Base-by-base conservation (phyloP, 140 eudicot species). In the Erigeron philadelphicus region DNA sequence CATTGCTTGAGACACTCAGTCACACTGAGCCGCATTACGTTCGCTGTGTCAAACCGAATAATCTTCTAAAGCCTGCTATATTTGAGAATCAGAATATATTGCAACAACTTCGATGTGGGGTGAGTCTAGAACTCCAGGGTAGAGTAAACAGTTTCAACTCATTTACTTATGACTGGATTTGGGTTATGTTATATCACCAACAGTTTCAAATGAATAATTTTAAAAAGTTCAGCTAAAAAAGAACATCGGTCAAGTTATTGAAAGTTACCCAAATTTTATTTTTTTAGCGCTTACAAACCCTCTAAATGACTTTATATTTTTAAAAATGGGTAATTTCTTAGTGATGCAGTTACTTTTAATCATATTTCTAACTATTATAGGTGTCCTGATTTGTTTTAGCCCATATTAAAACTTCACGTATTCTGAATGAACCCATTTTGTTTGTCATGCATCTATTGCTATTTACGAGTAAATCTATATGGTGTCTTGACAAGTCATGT, bases 91-190 rank as follows among this genome's bases (percentile, higher is more conserved):
- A 75, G 21, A 87, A 87, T 77, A 93, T 83, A 15, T 78, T 90
- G 57, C 95, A 87, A 78, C 97, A 90, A 79, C 97, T 90, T 72
- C 84, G 95, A 53, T 90, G 95, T 85, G 97, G 97, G 85, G 96
- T 89, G 19, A 78, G 80, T 67, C 64, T 61, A 65, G 15, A 35
- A 63, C 60, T 35, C 61, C 1, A 42, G 5, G 56, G 16, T n/a
- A 19, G n/a, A 35, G 18, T 13, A 25, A n/a, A 1, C 45, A 35
- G 13, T 31, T 25, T 35, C 3, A 0, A 11, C 11, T 12, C 18
- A 31, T 6, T 17, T n/a, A 54, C 10, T 2, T 11, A 11, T 48
- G 54, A 48, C 12, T 12, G 16, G 54, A 48, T 48, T 48, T 48
- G 17, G 7, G n/a, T 48, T 49, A 1, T 50, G 19, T 50, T 17